These are phyloP conservation scores for Thielaviopsis ethacetica DNA, from an alignment of 2,329 filamentous ascomycete species.

Conservation along the genomic window DNA sequence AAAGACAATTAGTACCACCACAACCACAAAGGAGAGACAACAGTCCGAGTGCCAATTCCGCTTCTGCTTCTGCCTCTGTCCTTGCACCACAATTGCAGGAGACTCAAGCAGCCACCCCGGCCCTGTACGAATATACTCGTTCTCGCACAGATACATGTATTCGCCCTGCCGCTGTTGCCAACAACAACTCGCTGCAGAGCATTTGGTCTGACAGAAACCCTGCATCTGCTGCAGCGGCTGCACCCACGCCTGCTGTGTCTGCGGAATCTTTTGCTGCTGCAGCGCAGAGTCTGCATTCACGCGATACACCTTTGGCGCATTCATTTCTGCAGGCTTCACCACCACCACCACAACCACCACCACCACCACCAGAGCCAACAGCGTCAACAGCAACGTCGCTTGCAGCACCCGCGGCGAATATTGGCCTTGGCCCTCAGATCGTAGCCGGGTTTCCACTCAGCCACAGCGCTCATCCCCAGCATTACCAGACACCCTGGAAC, in stretches of 20 bases:
- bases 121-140: background rate
- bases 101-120: background rate
- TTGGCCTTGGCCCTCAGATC: background rate
- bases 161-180: background rate
- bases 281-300: background rate
- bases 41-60: too few species aligned
- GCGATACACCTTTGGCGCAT: background rate
- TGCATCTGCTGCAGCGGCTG: background rate
- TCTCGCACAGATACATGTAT: background rate
- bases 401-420: background rate
- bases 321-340: background rate
- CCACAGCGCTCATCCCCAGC: background rate
- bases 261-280: background rate
- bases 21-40: too few species aligned
- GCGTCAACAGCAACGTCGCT: background rate
- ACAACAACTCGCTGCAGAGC: background rate
- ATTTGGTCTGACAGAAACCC: background rate
- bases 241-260: background rate
- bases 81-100: background rate
- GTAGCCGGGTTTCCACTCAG: background rate
- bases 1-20: too few species aligned
- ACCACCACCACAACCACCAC: background rate
- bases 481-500: background rate
- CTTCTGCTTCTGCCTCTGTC: background rate
- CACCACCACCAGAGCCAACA: background rate